A percentile compares a stretch with the other conserved stretches of the same genome.
These are phyloP conservation scores for Polytrichum formosum DNA, from an alignment of 225 moss, liverwort and hornwort genomes.

Conservation along the genomic window DNA sequence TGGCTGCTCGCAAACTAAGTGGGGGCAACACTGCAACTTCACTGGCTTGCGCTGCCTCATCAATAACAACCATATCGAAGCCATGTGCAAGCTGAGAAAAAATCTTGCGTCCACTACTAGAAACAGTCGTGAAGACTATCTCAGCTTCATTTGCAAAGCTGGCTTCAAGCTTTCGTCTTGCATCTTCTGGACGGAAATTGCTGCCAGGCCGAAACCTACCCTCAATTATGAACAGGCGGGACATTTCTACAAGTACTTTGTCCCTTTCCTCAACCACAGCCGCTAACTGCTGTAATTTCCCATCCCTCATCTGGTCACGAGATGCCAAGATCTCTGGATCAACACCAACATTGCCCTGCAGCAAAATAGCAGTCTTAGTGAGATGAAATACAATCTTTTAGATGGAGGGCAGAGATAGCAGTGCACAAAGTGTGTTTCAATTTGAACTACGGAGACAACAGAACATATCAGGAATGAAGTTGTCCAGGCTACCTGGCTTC, in stretches of 20 bases:
- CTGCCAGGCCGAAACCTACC: constrained; percentile 71
- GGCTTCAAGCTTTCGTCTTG: constrained; percentile 92
- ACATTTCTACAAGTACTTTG: constrained; percentile 92
- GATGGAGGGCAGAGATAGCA: neutral
- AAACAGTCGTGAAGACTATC: constrained; percentile 98
- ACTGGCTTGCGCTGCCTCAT: constrained; percentile 99
- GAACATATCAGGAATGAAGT: too few relatives aligned
- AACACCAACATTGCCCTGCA: constrained; percentile 74
- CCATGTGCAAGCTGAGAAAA: constrained; percentile 93
- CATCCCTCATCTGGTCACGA: constrained; percentile 85
- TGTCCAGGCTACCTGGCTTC: constrained; percentile 46
- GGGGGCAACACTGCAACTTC: constrained; percentile 98
- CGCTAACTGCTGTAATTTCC: constrained; percentile 90
- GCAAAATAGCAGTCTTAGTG: neutral
- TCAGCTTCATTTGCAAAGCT: constrained; percentile 99
- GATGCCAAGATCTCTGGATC: constrained; percentile 91
- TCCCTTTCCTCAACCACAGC: constrained; percentile 95
- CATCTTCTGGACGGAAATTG: constrained; percentile 77
- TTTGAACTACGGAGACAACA: too few relatives aligned
- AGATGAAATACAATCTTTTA: neutral
- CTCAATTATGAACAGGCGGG: constrained; percentile 88
- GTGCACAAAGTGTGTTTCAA: neutral
- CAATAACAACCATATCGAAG: constrained; percentile 99
- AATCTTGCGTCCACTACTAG: constrained; percentile 92
- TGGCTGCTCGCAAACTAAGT: constrained; percentile 87